Evolutionary conservation across 345 rosid genomes (phyloP).

Genomic region (Citrus trifoliata): DNA sequence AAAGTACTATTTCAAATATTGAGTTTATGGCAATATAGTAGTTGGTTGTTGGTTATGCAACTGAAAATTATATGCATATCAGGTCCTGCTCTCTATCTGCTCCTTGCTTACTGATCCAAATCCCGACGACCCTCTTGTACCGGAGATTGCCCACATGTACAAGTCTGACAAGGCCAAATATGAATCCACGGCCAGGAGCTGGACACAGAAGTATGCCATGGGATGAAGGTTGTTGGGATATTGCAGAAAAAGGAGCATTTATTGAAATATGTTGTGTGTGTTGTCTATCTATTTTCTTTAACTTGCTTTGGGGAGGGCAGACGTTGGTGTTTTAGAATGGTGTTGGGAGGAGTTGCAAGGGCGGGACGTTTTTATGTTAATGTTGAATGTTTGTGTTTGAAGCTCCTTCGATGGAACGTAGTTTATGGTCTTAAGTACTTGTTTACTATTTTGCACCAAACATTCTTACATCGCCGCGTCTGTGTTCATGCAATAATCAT

Average conservation of each 20-base stretch:
- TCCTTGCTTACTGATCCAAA: conserved; percentile 43
- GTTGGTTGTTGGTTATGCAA: not conserved
- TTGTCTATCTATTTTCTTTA: not conserved
- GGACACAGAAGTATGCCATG: conserved; percentile 50
- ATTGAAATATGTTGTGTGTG: not conserved
- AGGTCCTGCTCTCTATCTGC: conserved; percentile 44
- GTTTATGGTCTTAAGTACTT: not conserved
- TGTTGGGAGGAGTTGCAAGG: not conserved
- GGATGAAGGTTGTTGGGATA: conserved; percentile 19
- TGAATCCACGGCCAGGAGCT: conserved; percentile 41
- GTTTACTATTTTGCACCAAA: too few species aligned
- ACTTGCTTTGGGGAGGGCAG: not conserved
- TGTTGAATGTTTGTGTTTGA: conserved; percentile 5
- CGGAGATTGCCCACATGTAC: conserved; percentile 46
- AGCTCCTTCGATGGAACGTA: not conserved
- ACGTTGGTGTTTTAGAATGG: not conserved
- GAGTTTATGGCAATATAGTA: not conserved
- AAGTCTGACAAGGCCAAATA: conserved; percentile 39
- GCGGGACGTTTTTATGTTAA: not conserved
- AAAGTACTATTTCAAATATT: not conserved
- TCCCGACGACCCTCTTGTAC: conserved; percentile 46
- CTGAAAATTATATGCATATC: not conserved
- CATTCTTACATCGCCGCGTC: too few species aligned
- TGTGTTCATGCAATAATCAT: too few species aligned
- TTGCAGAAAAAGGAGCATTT: not conserved